phyloP scores from a whole-genome alignment of 2,329 filamentous ascomycete genomes.

The Beauveria sp. region DNA sequence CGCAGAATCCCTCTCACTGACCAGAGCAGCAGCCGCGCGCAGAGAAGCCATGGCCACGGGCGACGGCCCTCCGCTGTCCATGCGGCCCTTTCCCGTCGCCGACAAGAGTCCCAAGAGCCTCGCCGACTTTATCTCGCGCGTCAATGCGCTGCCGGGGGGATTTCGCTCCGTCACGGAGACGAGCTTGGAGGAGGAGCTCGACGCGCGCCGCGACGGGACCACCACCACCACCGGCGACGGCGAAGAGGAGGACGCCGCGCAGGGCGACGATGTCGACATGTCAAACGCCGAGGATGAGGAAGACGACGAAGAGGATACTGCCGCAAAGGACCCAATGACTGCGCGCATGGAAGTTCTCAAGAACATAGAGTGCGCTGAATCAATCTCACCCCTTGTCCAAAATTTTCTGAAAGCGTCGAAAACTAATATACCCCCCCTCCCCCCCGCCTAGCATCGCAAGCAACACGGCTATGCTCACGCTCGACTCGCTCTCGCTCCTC shows the following conservation, averaged over 20 bases:
- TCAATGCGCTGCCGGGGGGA: conserved; percentile 69
- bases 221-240: conserved; percentile 19
- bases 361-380: conserved; percentile 43
- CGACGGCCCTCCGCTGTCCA: conserved; percentile 28
- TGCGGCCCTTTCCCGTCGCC: conserved; percentile 39
- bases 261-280: conserved; percentile 38
- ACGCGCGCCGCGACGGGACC: conserved; percentile 24
- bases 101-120: conserved; percentile 54
- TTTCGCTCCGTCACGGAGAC: conserved; percentile 75
- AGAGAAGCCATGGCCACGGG: conserved; percentile 21
- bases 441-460: conserved; percentile 23
- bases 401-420: too few relatives aligned
- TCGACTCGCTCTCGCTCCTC: conserved; percentile 78
- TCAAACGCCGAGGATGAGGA: conserved; percentile 36
- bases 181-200: conserved; percentile 62
- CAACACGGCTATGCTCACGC: conserved; percentile 58
- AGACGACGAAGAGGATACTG: conserved; percentile 34
- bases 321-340: conserved; percentile 37
- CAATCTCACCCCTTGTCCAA: too few relatives aligned
- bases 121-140: conserved; percentile 68
- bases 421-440: background rate
- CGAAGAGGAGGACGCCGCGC: conserved; percentile 36
- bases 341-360: conserved; percentile 51
- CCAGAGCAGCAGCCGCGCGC: too few relatives aligned
- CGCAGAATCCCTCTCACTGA: too few relatives aligned